phyloP scores from a whole-genome alignment of 2,329 filamentous ascomycete species.

The Fulvia fulva region DNA sequence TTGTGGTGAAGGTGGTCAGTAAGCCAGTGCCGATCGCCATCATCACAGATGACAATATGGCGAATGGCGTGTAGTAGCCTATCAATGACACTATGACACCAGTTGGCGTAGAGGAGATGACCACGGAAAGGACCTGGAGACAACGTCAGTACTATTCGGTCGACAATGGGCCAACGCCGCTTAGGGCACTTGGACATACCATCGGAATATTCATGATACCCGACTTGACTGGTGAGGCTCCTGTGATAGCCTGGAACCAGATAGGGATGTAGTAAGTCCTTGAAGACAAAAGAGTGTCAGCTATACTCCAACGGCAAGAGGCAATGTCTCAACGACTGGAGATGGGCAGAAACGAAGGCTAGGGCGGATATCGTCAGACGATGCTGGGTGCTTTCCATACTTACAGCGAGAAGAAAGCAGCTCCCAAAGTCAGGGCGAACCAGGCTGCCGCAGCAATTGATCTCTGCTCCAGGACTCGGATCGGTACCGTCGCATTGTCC shows the following conservation, averaged over 20 bases:
- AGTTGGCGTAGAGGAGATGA: not conserved
- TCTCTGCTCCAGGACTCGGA: slow-evolving; percentile 34
- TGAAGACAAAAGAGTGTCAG: too few relatives aligned
- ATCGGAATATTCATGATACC: slow-evolving; percentile 23
- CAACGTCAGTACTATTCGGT: not conserved
- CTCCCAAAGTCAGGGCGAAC: slow-evolving; percentile 40
- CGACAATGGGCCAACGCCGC: not conserved
- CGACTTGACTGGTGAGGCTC: slow-evolving; percentile 39
- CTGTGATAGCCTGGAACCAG: slow-evolving; percentile 50
- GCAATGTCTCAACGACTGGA: too few relatives aligned
- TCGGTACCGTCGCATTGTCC: slow-evolving; percentile 26
- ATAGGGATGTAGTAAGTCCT: slow-evolving; percentile 44
- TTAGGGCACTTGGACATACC: not conserved
- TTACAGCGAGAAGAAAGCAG: slow-evolving; percentile 44
- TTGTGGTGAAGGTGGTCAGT: slow-evolving; percentile 35
- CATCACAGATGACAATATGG: not conserved
- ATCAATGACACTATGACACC: not conserved
- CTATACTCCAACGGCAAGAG: too few relatives aligned
- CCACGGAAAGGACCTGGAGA: not conserved
- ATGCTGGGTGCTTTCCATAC: too few relatives aligned
- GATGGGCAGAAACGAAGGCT: too few relatives aligned
- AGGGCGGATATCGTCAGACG: too few relatives aligned
- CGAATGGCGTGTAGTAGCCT: not conserved
- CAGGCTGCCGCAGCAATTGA: slow-evolving; percentile 39
- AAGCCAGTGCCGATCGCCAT: slow-evolving; percentile 24